These are phyloP conservation scores for Periconia digitata DNA, from an alignment of 2,329 filamentous ascomycete genomes.

Conservation along the genomic window DNA sequence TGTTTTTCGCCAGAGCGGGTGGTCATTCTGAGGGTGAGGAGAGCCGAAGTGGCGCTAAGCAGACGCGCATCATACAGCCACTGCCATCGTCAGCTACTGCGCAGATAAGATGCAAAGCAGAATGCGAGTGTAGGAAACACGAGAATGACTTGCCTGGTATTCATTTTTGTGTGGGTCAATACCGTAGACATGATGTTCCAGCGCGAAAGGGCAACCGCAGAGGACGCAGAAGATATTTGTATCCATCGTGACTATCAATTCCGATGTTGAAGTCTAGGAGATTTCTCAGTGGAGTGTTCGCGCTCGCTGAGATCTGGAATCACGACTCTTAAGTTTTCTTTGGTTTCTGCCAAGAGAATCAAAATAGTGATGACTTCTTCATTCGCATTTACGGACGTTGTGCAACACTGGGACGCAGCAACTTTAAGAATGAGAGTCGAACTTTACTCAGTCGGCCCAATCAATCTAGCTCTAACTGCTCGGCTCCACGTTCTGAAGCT, in stretches of 20 bases:
- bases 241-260: slow-evolving; percentile 17
- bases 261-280: background rate
- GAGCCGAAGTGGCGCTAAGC: slow-evolving; percentile 15
- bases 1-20: slow-evolving; percentile 8
- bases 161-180: slow-evolving; percentile 18
- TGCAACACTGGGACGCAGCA: background rate
- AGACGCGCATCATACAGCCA: slow-evolving; percentile 28
- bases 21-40: slow-evolving; percentile 13
- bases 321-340: background rate
- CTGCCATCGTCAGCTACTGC: slow-evolving; percentile 11
- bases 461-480: background rate
- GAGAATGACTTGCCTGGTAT: slow-evolving; percentile 17
- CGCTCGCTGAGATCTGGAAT: background rate
- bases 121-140: background rate
- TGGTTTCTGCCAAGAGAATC: background rate
- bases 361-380: background rate
- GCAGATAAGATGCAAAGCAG: background rate
- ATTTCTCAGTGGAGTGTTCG: too few species aligned
- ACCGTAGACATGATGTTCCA: slow-evolving; percentile 23
- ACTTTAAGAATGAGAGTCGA: background rate
- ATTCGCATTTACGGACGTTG: background rate
- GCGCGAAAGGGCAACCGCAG: slow-evolving; percentile 29
- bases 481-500: background rate
- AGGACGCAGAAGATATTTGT: slow-evolving; percentile 26
- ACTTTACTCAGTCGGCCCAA: background rate